Evolutionary conservation across 148 eudicot genomes (phyloP).

Genomic region (Camellia japonica): DNA sequence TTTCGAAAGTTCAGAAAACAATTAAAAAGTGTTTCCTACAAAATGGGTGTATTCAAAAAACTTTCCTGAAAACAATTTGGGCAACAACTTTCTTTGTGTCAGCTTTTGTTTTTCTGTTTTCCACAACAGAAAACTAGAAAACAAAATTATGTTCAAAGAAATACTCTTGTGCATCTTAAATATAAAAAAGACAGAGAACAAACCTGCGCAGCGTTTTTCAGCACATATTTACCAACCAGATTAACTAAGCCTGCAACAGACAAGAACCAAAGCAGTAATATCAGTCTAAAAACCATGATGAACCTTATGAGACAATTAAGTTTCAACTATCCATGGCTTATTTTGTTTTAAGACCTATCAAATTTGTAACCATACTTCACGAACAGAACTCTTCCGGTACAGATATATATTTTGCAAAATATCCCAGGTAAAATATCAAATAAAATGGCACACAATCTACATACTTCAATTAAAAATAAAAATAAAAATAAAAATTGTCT

Average conservation of each 20-base stretch:
- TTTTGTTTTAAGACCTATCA: not conserved
- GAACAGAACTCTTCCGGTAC: not conserved
- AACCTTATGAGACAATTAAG: not conserved
- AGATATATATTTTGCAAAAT: too few relatives aligned
- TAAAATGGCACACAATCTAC: too few relatives aligned
- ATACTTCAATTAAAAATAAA: not conserved
- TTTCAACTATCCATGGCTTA: too few relatives aligned
- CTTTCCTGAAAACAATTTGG: too few relatives aligned
- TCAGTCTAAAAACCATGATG: not conserved
- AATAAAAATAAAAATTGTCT: not conserved
- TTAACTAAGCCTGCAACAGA: conserved; percentile 46
- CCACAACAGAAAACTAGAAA: too few relatives aligned
- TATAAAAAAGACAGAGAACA: conserved; percentile 5
- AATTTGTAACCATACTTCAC: not conserved
- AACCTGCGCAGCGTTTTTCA: conserved; percentile 71
- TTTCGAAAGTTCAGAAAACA: too few relatives aligned
- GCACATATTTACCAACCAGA: conserved; percentile 52
- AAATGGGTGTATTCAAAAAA: too few relatives aligned
- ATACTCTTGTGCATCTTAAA: not conserved
- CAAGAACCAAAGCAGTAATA: conserved; percentile 4
- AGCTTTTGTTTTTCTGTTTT: too few relatives aligned
- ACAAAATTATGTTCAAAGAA: too few relatives aligned
- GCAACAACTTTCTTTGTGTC: too few relatives aligned
- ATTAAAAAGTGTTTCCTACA: too few relatives aligned
- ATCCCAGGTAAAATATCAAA: too few relatives aligned